Evolutionary conservation across 2,329 filamentous ascomycete species (phyloP).

Genomic region (Chaetomiaceae sp.): DNA sequence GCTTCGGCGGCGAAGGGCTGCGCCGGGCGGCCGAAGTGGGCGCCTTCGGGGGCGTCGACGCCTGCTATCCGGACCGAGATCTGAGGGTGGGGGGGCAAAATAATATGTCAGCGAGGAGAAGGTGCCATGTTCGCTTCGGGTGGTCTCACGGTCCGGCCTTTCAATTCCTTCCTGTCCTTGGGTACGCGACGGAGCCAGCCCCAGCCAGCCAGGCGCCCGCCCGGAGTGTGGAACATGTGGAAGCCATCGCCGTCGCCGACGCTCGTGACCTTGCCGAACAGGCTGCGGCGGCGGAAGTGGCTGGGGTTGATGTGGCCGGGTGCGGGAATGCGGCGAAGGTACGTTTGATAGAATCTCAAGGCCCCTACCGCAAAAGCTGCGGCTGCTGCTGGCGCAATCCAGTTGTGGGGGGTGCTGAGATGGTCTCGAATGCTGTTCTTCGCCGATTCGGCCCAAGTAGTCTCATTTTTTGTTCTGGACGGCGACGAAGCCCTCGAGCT

Average conservation of each 20-base stretch:
- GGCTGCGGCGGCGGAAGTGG: slow-evolving; percentile 68
- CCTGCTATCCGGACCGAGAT: slow-evolving; percentile 87
- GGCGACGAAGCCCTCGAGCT: neutral
- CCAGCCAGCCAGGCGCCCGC: slow-evolving; percentile 84
- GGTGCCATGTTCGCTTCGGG: neutral
- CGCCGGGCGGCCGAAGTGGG: slow-evolving; percentile 84
- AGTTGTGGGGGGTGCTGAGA: slow-evolving; percentile 50
- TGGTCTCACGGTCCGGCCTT: slow-evolving; percentile 60
- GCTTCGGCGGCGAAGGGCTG: slow-evolving; percentile 84
- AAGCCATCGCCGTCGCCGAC: slow-evolving; percentile 98
- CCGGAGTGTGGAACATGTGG: slow-evolving; percentile 88
- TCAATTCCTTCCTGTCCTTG: slow-evolving; percentile 61
- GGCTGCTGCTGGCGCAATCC: slow-evolving; percentile 50
- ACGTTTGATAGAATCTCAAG: slow-evolving; percentile 69
- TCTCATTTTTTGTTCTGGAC: slow-evolving; percentile 24
- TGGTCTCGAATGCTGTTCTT: slow-evolving; percentile 50
- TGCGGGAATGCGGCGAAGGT: slow-evolving; percentile 79
- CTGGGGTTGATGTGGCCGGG: slow-evolving; percentile 68
- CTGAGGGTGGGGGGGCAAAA: slow-evolving; percentile 44
- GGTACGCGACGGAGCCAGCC: slow-evolving; percentile 82
- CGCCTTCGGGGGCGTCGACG: slow-evolving; percentile 85
- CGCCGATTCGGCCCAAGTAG: slow-evolving; percentile 40
- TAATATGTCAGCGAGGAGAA: neutral
- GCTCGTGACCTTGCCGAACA: slow-evolving; percentile 84
- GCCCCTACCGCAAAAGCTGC: slow-evolving; percentile 53